Conservation (phyloP, 306 rosid genomes). For the Potentilla sterilis region DNA sequence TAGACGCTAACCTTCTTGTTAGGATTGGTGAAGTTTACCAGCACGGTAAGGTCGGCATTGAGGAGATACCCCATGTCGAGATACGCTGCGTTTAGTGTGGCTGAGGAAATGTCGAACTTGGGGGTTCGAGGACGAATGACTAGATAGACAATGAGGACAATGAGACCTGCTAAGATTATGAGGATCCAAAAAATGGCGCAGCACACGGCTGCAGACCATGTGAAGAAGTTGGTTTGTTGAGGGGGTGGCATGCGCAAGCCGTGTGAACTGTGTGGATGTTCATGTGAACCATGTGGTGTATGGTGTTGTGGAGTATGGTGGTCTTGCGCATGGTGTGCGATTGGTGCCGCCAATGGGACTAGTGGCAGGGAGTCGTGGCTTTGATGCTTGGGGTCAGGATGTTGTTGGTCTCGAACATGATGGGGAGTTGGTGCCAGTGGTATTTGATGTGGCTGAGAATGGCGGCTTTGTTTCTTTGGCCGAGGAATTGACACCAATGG, state of each 20-base stretch:
- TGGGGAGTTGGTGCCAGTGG: neutral
- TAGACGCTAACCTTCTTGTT: conserved; percentile 78
- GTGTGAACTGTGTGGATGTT: neutral
- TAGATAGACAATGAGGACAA: conserved; percentile 74
- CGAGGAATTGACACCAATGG: neutral
- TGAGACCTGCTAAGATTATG: conserved; percentile 72
- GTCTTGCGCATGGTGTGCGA: neutral
- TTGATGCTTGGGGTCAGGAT: neutral
- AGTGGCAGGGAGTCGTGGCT: conserved; percentile 8
- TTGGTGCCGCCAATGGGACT: neutral
- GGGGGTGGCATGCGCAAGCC: conserved; percentile 15
- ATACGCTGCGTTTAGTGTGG: conserved; percentile 73
- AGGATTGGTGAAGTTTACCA: conserved; percentile 87
- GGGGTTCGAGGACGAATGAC: conserved; percentile 80
- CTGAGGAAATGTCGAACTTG: conserved; percentile 59
- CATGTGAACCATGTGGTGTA: neutral
- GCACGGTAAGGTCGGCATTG: conserved; percentile 75
- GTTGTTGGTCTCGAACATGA: conserved; percentile 10
- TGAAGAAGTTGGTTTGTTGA: conserved; percentile 28
- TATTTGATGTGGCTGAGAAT: neutral
- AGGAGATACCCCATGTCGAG: conserved; percentile 88
- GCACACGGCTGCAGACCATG: conserved; percentile 58
- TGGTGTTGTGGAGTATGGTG: conserved; percentile 2
- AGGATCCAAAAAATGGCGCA: conserved; percentile 76
- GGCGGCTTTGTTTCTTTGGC: conserved; percentile 2